These are phyloP conservation scores for Nepenthes gracilis DNA, from an alignment of 148 eudicot species.

Conservation along the genomic window DNA sequence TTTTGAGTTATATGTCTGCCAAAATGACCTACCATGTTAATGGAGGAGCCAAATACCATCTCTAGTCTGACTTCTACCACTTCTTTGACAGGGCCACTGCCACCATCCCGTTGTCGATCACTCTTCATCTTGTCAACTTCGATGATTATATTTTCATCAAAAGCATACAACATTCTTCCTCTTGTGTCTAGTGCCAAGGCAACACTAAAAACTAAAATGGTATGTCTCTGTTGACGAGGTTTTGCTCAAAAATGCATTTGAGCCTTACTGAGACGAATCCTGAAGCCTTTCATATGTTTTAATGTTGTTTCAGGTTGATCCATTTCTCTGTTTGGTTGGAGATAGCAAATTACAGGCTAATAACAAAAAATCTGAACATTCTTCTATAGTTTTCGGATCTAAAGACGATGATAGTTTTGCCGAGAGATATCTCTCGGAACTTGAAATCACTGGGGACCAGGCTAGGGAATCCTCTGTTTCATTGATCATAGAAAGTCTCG, in stretches of 20 bases:
- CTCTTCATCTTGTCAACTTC: slow-evolving; percentile 71
- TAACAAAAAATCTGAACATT: slow-evolving; percentile 20
- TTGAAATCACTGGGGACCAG: slow-evolving; percentile 51
- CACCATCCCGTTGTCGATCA: slow-evolving; percentile 80
- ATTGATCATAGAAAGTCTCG: slow-evolving; percentile 51
- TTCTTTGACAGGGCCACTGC: slow-evolving; percentile 55
- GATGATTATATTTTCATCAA: slow-evolving; percentile 79
- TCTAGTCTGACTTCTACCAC: neutral
- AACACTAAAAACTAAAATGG: slow-evolving; percentile 46
- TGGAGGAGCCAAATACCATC: no score
- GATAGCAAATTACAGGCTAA: slow-evolving; percentile 74
- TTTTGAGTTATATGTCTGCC: no score
- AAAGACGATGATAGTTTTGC: slow-evolving; percentile 75
- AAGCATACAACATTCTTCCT: slow-evolving; percentile 60
- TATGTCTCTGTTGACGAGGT: slow-evolving; percentile 13
- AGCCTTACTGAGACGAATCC: neutral
- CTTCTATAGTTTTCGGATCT: slow-evolving; percentile 50
- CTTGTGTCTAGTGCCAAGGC: slow-evolving; percentile 63
- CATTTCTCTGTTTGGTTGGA: slow-evolving; percentile 65
- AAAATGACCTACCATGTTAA: no score
- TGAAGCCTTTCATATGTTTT: neutral
- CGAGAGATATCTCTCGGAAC: slow-evolving; percentile 43
- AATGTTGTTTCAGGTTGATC: slow-evolving; percentile 54
- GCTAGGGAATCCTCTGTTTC: slow-evolving; percentile 56
- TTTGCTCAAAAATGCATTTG: neutral